These are phyloP conservation scores for Isabelozyma gotoi DNA, from an alignment of 805 yeast genomes.

Conservation along the genomic window DNA sequence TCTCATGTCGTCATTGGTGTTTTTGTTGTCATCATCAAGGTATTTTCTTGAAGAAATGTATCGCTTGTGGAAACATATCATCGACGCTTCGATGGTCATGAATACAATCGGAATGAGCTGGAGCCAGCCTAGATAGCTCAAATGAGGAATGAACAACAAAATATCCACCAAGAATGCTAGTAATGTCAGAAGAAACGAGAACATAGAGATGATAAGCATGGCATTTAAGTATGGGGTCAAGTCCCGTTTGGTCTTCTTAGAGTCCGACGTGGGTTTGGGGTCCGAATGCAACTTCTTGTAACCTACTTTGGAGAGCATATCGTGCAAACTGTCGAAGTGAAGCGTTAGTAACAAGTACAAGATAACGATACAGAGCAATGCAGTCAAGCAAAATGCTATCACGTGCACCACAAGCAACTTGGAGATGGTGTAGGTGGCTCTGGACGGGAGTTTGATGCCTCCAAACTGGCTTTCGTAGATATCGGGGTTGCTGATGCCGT, in stretches of 20 bases:
- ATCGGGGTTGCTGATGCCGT: slow-evolving; percentile 5
- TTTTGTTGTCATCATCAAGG: slow-evolving; percentile 27
- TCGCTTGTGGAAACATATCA: slow-evolving; percentile 72
- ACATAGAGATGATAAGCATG: slow-evolving; percentile 58
- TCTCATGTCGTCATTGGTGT: slow-evolving; percentile 32
- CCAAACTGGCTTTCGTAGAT: slow-evolving; percentile 8
- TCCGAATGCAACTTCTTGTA: not conserved
- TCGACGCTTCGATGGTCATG: slow-evolving; percentile 60
- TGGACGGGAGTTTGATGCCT: slow-evolving; percentile 39
- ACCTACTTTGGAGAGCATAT: not conserved
- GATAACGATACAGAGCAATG: slow-evolving; percentile 16
- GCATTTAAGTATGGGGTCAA: slow-evolving; percentile 43
- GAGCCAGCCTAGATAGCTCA: slow-evolving; percentile 86
- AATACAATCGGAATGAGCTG: slow-evolving; percentile 67
- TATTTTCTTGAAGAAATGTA: slow-evolving; percentile 53
- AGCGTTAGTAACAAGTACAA: not conserved
- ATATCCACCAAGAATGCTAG: slow-evolving; percentile 82
- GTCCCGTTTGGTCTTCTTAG: slow-evolving; percentile 10
- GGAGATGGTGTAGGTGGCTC: slow-evolving; percentile 38
- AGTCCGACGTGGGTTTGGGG: not conserved
- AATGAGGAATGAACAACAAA: slow-evolving; percentile 69
- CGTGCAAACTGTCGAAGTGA: not conserved
- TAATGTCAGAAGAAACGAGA: slow-evolving; percentile 67
- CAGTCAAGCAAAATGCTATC: slow-evolving; percentile 33
- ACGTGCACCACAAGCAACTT: slow-evolving; percentile 43